Evolutionary conservation across 2,329 filamentous ascomycete genomes (phyloP), one percentile per base, ranked within the genome.

Genomic region (Hypocreales sp.): DNA sequence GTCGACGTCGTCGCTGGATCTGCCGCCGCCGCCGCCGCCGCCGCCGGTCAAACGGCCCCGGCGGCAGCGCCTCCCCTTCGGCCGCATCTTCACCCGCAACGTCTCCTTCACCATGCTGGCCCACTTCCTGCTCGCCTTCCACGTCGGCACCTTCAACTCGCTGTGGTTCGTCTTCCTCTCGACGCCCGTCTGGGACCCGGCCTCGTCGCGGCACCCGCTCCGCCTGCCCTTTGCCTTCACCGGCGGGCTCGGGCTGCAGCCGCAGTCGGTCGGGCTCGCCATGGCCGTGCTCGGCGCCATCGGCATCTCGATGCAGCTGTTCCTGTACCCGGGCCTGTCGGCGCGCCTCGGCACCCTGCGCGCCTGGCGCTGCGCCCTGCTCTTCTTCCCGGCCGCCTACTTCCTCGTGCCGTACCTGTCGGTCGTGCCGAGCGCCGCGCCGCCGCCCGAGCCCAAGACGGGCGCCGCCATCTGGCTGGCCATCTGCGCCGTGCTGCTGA

Each of bases 91-190:
- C 40, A 72, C 59, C 4, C 58, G 51, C 25, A 70, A 71, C 31
- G 63, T 72, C 12, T 36, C 45, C 26, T 45, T 64, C 26, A 70
- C 64, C 1, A 45, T 86, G 3, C 36, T 74, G n/a, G 64, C 67
- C 7, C 74, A 79, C 36, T 76, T 76, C 38, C 62, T 83, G 32
- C 64, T 83, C 25, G 68, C 72, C 12, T 68, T 82, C 36, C 79
- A 84, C 49, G 61, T 82, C 40, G 77, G 74, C 33, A 75, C 78
- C 16, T 86, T 83, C 56, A 78, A 80, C 44, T 68, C 76, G 2
- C 65, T 86, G 24, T 81, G 75, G 58, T 79, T 80, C 34, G 63
- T 82, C 27, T 84, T 86, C 48, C 61, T 86, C 24, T 81, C 79
- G 1, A 79, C 77, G 0, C 74, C 77, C 0, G 72, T 75, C 5